Evolutionary conservation across 2,329 filamentous ascomycete species (phyloP), one percentile per base, ranked within the genome.

Genomic region (Stemphylium vesicarium): DNA sequence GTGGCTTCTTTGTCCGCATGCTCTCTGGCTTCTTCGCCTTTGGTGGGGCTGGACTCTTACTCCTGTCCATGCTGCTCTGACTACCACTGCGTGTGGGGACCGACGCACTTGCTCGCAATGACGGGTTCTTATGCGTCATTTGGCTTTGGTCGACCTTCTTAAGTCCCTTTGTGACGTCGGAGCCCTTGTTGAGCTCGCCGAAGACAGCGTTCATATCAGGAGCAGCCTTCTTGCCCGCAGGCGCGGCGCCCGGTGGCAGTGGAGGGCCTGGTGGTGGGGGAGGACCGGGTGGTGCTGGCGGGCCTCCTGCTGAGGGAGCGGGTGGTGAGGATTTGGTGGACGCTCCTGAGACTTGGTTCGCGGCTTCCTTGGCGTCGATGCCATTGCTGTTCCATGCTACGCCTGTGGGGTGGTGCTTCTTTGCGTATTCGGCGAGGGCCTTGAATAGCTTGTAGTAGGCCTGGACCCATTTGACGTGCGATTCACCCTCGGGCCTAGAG

Each of bases 121-220:
- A 86, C 12, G 95, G 95, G 78, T 99, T 99, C 82, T 98, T 98
- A 79, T 99, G 95, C 56, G 95, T 99, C 94, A 97, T 97, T 76
- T 98, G 84, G 49, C 90, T 95, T 72, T 88, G 89, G 79, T 97
- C 94, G 44, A 99, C 95, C 81, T 97, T 99, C 64, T 90, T 89
- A 32, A 99, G 83, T 29, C 90, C 88, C 63, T 91, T 87, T 4
- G 95, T 99, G 56, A 99, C 91, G n/a, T 85, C 83, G 56, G 91
- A 87, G 53, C 95, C 95, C 74, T 89, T 88, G 78, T 98, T 98
- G 48, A 99, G 81, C 63, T 97, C 90, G 36, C 88, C 89, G 75
- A 99, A 99, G 2, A 99, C 92, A 20, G 94, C 92, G 18, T 87
- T 87, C 75, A 96, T 87, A 51, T 94, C 92, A 18, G 77, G 60